Evolutionary conservation across 495 filamentous ascomycete genomes (phyloP), one percentile per base, ranked within the genome.

Genomic region (Staphylotrichum longicolle): DNA sequence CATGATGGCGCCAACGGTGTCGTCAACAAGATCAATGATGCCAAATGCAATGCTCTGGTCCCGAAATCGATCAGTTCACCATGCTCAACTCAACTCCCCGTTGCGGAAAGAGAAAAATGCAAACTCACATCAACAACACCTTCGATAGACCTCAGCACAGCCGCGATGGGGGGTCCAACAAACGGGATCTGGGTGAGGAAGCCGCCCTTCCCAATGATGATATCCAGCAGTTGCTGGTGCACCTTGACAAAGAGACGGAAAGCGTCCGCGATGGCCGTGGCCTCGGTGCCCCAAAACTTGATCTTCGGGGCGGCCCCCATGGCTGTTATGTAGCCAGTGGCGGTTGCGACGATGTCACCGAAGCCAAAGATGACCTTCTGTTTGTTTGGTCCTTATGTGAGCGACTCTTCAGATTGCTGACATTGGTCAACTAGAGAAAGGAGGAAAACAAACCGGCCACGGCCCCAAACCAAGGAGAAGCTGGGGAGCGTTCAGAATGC

Each of bases 221-320:
- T 27, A 3, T 50, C 27, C 47, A 50, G 47, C 27, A 50, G 47
- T 4, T 50, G 20, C 47, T 33, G 27, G 12, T 50, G 27, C 20
- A 50, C 27, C 20, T 50, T 50, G 47, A 50, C 47, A 12, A 50
- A 50, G 20, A 9, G 9, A 4, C 47, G 20, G 47, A 50, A 50
- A 7, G 27, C 20, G 9, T 32, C 27, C 27, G 20, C 47, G 3
- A 50, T 50, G 30, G 47, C 27, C 9, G 27, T 33, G 20, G 47
- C 47, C 9, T 50, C 47, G 7, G 47, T 4, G 27, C 47, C 47
- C 20, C 4, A 4, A 12, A 11, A 50, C 1, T 6, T 33, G 20
- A 20, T 34, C 47, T 11, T 50, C 7, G 47, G 47, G 20, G 32
- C 47, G 47, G 30, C 20, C 20, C 20, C 20, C 20, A 27, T 27